Evolutionary conservation across 2,329 filamentous ascomycete genomes (phyloP).

Genomic region (Cladophialophora carrionii): DNA sequence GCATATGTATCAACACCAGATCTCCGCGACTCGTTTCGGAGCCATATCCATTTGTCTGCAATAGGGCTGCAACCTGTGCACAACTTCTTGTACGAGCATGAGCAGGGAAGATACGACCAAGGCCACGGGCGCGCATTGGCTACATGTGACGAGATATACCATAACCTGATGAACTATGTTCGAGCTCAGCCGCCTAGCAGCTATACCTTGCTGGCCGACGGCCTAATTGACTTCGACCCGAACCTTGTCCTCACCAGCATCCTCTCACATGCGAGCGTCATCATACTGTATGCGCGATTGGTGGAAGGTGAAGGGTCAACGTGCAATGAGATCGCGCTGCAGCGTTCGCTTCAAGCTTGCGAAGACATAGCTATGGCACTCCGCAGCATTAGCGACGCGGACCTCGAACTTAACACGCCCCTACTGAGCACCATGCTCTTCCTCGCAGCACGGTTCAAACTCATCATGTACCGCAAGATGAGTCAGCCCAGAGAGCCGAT

Average conservation of each 20-base stretch:
- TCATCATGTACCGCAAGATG: slow-evolving; percentile 31
- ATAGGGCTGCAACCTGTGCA: slow-evolving; percentile 38
- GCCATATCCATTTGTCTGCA: slow-evolving; percentile 34
- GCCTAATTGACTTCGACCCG: slow-evolving; percentile 37
- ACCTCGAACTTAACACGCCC: slow-evolving; percentile 36
- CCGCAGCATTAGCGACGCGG: slow-evolving; percentile 36
- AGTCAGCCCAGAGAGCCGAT: slow-evolving; percentile 26
- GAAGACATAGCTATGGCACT: slow-evolving; percentile 33
- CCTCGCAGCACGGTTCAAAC: slow-evolving; percentile 33
- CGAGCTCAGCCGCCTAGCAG: slow-evolving; percentile 29
- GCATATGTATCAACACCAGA: slow-evolving; percentile 37
- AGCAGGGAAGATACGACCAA: slow-evolving; percentile 27
- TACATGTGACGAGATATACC: slow-evolving; percentile 37
- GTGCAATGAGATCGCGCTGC: slow-evolving; percentile 26
- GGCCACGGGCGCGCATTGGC: slow-evolving; percentile 23
- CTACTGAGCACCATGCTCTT: slow-evolving; percentile 33
- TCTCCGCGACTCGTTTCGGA: slow-evolving; percentile 35
- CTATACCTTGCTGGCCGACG: slow-evolving; percentile 37
- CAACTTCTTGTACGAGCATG: slow-evolving; percentile 34
- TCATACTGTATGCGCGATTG: slow-evolving; percentile 35
- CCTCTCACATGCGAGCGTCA: slow-evolving; percentile 33
- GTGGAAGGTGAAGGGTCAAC: slow-evolving; percentile 24
- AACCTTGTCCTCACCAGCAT: slow-evolving; percentile 35
- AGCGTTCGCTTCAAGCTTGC: slow-evolving; percentile 34
- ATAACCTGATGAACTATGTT: slow-evolving; percentile 37